Base-by-base conservation (phyloP, 331 rosid genomes). In the Phaseolus coccineus region DNA sequence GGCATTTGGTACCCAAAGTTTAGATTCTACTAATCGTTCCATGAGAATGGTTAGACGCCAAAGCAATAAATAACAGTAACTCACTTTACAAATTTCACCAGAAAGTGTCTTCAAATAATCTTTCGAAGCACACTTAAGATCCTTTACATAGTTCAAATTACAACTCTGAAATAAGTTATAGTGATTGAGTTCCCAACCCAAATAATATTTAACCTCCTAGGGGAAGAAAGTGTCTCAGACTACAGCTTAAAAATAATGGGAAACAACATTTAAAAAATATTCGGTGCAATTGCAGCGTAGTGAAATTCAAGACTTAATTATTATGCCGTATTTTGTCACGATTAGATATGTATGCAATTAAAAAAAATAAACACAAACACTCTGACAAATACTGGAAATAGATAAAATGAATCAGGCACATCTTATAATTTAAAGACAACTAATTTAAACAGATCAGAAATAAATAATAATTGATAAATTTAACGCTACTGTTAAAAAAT, bases 111-210 rank as follows among this genome's bases (percentile, higher is more conserved):
- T 28, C 76, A 66, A 48, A 72, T 46, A 35, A 56, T 78, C 50
- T 83, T 57, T 57, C 47, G 25, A 72, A 27, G 40, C 82, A 78
- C 48, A 35, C 59, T 78, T 6, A 83, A 78, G 77, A 66, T 78
- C 73, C 63, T 37, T 78, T 78, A 83, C 86, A 83, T 37, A 44
- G 64, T 56, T 57, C 72, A 55, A 47, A 75, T 65, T 72, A 83
- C 80, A 83, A 59, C 28, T 71, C 74, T 56, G 76, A 42, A 77
- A 72, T 4, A 65, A 64, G 64, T 64, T 55, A 42, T 37, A 51
- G 12, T 46, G 72, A 72, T 25, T 55, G 76, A 72, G 53, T 46
- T 77, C 76, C 57, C 65, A 72, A 25, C 51, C 74, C 69, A 53
- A 72, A 53, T 39, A 39, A 39, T 64, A 55, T 72, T 70, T 42